Base-by-base conservation (phyloP, 768 basidiomycete species). In the Mycena galopus region DNA sequence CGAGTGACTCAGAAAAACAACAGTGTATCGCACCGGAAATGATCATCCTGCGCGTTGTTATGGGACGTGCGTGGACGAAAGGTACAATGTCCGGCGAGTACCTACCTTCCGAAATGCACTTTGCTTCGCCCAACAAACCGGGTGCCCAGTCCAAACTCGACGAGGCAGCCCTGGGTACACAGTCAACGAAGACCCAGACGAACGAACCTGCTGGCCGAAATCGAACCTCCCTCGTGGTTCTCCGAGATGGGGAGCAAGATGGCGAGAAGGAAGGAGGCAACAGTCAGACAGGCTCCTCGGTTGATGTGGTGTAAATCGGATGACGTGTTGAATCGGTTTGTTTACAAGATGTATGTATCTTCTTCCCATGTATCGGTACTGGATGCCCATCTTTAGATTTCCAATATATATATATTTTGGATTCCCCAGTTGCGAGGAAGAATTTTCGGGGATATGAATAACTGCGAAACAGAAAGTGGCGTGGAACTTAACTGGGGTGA, bases 41-140 rank as follows among this genome's bases (percentile, higher is more conserved):
- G 69, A 82, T 83, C 67, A 77, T 80, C 27, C 75, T 82, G 7
- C 82, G 83, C 23, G 80, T 83, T 12, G 78, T 81, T 19, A 77
- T 79, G 25, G 78, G 79, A 4, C 75, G 75, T 27, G 80, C 82
- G 10, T 84, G 81, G 79, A 76, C 78, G 14, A 77, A 69, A 63
- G 80, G 76, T 33, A 82, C 76, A 7, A 59, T 71, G 44, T 29
- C 69, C 6, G 69, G 57, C 0, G 64, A 58, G 1, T 60, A 53
- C 8, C 79, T 21, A 21, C 63, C 16, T 2, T 64, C 69, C 6
- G 55, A 44, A 23, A 23, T 70, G 32, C 39, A 63, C 9, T 70
- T 70, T n/a, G 69, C 25, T 16, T 47, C 55, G 23, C 61, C 51
- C 3, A 16, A 55, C 35, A 55, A 32, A 33, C 33, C 53, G 3